Base-by-base conservation (phyloP, 176 grass and related monocot genomes). In the Poa annua region DNA sequence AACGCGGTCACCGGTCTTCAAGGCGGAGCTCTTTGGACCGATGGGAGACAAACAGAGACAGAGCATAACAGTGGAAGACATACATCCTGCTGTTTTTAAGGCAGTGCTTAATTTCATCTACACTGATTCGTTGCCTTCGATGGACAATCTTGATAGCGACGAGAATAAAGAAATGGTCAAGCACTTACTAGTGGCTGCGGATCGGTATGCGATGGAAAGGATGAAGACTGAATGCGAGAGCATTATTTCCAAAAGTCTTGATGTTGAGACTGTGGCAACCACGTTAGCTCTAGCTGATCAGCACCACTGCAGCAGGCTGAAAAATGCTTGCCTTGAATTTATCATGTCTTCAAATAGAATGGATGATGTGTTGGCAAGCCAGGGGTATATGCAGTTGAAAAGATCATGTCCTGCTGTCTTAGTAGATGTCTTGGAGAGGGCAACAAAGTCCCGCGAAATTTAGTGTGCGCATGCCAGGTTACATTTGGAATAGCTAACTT, bases 321-420 rank as follows among this genome's bases (percentile, higher is more conserved):
- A 34, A 35, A 50, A 76, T 76, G 73, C 73, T 55, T 76, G 73
- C 12, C 9, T 21, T 21, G 73, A 76, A 21, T 76, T 36, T 76
- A 55, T 76, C 29, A 3, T 32, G 11, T 76, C 16, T 76, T 55
- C 73, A 13, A 76, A 55, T 11, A 76, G 32, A 33, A 55, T 76
- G 73, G 32, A 55, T 52, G 10, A 33, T n/a, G 73, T 76, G 19
- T 33, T 21, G 17, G 50, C 50, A 55, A 76, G 29, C 49, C 8
- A 76, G 33, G 73, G 32, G 73, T 76, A 76, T 76, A 29, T 7
- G 50, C 49, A 76, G 19, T 53, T 76, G 49, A 52, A 55, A 21
- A 75, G 26, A 34, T 52, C 25, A 11, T 29, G 47, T 0, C 71
- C 71, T 7, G 26, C 26, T 75, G 71, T 76, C 29, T 36, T 55